Evolutionary conservation across 108 stramenopile species (phyloP), one percentile per base, ranked within the genome.

Genomic region (Nitzschia sp.): DNA sequence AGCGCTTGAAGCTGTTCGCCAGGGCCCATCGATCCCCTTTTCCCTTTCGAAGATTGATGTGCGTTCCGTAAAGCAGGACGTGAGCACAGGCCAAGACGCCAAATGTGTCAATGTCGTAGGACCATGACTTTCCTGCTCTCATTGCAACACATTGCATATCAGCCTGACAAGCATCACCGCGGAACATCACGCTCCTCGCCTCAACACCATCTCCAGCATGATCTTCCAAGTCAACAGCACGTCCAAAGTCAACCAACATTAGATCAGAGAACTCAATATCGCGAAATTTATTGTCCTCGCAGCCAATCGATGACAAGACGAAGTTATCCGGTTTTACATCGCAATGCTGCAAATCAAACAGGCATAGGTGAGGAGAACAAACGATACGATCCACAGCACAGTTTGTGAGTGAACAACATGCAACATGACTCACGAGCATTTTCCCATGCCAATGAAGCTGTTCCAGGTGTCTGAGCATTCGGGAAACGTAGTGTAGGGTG

Each of bases 261-360:
- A 91, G 36, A 55, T 91, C 85, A 28, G 79, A 66, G 52, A 63
- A 77, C 28, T 73, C 79, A 13, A 87, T 60, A 26, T 55, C 54
- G 0, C 46, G 22, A 34, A 25, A 78, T 25, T 63, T 41, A 45
- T 77, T 56, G 28, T 58, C 45, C 16, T 52, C 28, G 23, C 56
- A 58, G 32, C 79, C 62, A 21, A 71, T 73, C 25, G 61, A 55
- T 30, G 76, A 69, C 8, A 93, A 44, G 2, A 93, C 87, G 78
- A 87, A 89, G 59, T 94, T 94, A 48, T 94, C 93, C 1, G 93
- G 86, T 59, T 94, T 94, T 9, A 88, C 76, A 75, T 94, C 93
- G 52, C 88, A 89, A 54, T 91, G 89, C 86, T 86, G 22, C 11
- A 11, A 50, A 19, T 4, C 4, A 13, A 41, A 41, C 6, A 41